Evolutionary conservation across 306 rosid genomes (phyloP).

Genomic region (Gillenia trifoliata): DNA sequence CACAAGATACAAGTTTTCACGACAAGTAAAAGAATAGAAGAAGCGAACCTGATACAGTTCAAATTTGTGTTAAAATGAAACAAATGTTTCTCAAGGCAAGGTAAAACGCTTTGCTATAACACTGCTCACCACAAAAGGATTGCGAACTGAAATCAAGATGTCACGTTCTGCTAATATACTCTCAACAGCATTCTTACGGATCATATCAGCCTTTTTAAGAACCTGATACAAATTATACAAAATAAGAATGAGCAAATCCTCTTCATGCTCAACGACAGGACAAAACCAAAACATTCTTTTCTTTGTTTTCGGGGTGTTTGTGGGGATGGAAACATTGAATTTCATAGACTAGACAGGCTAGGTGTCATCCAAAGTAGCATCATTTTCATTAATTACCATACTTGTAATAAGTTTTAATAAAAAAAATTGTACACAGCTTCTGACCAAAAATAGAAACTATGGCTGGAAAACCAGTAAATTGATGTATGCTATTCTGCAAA

Average conservation of each 20-base stretch:
- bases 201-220: conserved; percentile 97
- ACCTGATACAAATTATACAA: conserved; percentile 49
- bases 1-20: conserved; percentile 93
- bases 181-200: conserved; percentile 98
- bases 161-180: conserved; percentile 98
- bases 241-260: neutral
- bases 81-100: conserved; percentile 15
- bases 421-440: neutral
- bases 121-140: conserved; percentile 98
- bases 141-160: conserved; percentile 96
- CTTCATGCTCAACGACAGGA: neutral
- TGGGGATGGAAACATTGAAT: neutral
- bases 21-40: conserved; percentile 97
- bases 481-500: neutral
- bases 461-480: neutral
- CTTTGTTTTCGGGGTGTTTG: neutral
- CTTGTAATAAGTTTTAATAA: neutral
- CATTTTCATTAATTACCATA: neutral
- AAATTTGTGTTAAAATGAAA: conserved; percentile 27
- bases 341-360: neutral
- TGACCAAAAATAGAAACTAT: neutral
- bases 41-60: conserved; percentile 77
- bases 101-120: conserved; percentile 29
- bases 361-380: neutral
- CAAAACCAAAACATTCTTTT: neutral